Conservation (phyloP, 2,329 filamentous ascomycete species). For the Kalaharituber pfeilii region DNA sequence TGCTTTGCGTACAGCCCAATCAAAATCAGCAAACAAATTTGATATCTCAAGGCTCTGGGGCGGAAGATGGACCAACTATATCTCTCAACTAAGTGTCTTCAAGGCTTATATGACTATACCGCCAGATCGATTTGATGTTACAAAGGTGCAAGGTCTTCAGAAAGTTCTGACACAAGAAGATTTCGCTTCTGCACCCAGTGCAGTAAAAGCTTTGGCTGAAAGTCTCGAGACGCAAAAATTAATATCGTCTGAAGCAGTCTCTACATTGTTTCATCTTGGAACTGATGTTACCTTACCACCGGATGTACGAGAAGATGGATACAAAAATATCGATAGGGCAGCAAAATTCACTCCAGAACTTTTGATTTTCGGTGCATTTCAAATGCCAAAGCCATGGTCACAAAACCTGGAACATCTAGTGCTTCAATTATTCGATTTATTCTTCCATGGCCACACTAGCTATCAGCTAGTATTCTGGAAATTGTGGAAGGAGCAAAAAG, state of each 20-base stretch:
- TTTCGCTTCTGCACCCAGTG: slow-evolving; percentile 43
- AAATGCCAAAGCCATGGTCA: slow-evolving; percentile 34
- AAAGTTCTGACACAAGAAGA: slow-evolving; percentile 54
- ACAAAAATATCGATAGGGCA: slow-evolving; percentile 22
- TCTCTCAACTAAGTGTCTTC: slow-evolving; percentile 87
- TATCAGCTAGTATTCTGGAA: slow-evolving; percentile 55
- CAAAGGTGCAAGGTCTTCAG: slow-evolving; percentile 64
- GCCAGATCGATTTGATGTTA: slow-evolving; percentile 61
- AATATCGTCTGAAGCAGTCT: slow-evolving; percentile 71
- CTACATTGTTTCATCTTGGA: slow-evolving; percentile 44
- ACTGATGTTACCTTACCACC: slow-evolving; percentile 24
- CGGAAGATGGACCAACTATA: slow-evolving; percentile 65
- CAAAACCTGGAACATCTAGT: slow-evolving; percentile 34
- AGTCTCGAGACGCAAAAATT: slow-evolving; percentile 67
- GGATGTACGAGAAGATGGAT: slow-evolving; percentile 21
- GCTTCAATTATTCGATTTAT: slow-evolving; percentile 27
- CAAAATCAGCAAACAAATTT: slow-evolving; percentile 37
- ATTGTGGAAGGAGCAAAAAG: slow-evolving; percentile 75
- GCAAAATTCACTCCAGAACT: slow-evolving; percentile 25
- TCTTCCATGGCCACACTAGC: slow-evolving; percentile 23
- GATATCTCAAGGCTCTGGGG: slow-evolving; percentile 86
- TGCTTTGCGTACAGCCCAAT: slow-evolving; percentile 40
- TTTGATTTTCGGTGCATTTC: slow-evolving; percentile 35
- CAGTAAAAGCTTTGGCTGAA: slow-evolving; percentile 42
- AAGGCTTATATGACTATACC: slow-evolving; percentile 66